phyloP scores from a whole-genome alignment of 768 basidiomycete species.

The Russula foetens region DNA sequence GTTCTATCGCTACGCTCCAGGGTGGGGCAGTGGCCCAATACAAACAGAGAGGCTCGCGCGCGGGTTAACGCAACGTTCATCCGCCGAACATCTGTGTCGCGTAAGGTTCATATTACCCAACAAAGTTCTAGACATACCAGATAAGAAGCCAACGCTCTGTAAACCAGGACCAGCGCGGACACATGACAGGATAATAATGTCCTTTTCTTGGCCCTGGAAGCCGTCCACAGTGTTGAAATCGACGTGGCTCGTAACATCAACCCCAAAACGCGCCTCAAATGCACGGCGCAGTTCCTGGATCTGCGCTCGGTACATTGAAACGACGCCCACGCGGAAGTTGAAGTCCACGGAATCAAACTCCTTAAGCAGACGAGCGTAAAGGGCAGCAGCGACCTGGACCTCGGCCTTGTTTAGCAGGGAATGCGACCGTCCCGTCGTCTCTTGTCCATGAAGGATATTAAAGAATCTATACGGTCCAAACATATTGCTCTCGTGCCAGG shows the following conservation, averaged over 20 bases:
- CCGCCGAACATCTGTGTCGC: conserved; percentile 56
- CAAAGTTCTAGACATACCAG: conserved; percentile 38
- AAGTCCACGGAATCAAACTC: conserved; percentile 51
- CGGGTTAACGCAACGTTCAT: conserved; percentile 99
- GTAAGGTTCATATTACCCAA: background rate
- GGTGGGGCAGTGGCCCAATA: conserved; percentile 86
- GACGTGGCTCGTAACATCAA: conserved; percentile 57
- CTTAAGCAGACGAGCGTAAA: conserved; percentile 63
- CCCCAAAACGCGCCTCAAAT: conserved; percentile 68
- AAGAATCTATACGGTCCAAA: conserved; percentile 89
- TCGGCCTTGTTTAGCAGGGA: conserved; percentile 75
- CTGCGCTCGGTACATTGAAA: conserved; percentile 95
- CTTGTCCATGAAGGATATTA: conserved; percentile 64
- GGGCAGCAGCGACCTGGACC: conserved; percentile 61
- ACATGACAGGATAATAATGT: conserved; percentile 95
- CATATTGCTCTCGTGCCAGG: conserved; percentile 75
- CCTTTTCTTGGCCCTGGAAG: conserved; percentile 99
- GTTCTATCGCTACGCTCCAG: conserved; percentile 75
- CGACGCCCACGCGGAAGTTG: conserved; percentile 55
- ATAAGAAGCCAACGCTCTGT: conserved; percentile 79
- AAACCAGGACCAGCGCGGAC: conserved; percentile 89
- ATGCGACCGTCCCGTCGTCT: conserved; percentile 50
- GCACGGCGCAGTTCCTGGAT: conserved; percentile 60
- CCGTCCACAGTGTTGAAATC: conserved; percentile 98
- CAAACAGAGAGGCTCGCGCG: conserved; percentile 88